Conservation (phyloP, 352 stramenopile species). For the Phytophthora ramorum region DNA sequence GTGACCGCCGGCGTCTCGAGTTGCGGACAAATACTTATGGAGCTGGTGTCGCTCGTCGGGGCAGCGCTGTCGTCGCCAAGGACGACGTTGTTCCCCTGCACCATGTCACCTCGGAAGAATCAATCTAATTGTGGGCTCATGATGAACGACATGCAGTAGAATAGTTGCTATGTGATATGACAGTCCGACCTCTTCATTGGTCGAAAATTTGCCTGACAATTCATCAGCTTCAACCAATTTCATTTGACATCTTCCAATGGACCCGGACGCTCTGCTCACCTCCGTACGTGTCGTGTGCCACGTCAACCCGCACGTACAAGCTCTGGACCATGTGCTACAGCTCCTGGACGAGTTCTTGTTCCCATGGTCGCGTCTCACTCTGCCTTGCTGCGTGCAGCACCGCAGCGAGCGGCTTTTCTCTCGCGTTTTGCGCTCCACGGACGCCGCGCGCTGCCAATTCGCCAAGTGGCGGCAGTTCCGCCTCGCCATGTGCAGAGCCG, state of each 20-base stretch:
- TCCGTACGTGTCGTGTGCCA: slow-evolving; percentile 20
- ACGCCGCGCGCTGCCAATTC: slow-evolving; percentile 5
- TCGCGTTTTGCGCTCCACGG: slow-evolving; percentile 1
- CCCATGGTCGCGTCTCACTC: slow-evolving; percentile 2
- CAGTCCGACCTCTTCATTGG: background rate
- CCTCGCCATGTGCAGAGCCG: slow-evolving; percentile 11
- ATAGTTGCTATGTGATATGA: background rate
- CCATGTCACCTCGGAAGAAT: slow-evolving; percentile 19
- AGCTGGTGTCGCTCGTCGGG: slow-evolving; percentile 3
- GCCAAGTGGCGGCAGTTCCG: slow-evolving; percentile 16
- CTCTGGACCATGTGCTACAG: slow-evolving; percentile 5
- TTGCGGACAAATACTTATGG: background rate
- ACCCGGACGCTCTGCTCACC: background rate
- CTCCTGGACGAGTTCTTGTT: slow-evolving; percentile 13
- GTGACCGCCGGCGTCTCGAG: background rate
- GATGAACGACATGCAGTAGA: background rate
- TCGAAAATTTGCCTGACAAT: slow-evolving; percentile 4
- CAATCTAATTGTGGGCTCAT: slow-evolving; percentile 18
- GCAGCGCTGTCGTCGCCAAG: background rate
- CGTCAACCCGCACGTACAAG: background rate
- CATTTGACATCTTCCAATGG: background rate
- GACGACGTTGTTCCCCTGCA: slow-evolving; percentile 12
- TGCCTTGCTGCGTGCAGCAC: slow-evolving; percentile 4
- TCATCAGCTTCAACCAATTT: background rate
- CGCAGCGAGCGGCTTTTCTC: slow-evolving; percentile 8